Evolutionary conservation across 1,139 yeast genomes (phyloP).

Genomic region (Kazachstania sp.): DNA sequence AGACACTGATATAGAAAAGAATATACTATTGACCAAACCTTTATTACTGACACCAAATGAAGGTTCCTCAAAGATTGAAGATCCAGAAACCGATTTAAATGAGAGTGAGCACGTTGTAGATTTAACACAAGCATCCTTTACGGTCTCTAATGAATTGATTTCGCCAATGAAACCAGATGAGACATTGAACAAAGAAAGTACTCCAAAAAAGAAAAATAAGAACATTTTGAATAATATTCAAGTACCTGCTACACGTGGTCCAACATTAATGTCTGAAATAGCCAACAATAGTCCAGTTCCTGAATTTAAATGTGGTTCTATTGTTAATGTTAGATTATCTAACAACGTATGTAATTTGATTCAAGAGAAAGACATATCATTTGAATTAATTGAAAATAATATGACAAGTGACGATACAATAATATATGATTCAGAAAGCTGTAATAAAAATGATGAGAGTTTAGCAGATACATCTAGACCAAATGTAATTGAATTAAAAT

Average conservation of each 20-base stretch:
- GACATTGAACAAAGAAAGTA: background rate
- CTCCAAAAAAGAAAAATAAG: background rate
- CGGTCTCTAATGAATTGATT: slow-evolving; percentile 21
- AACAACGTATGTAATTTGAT: background rate
- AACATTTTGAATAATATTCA: slow-evolving; percentile 10
- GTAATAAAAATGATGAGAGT: background rate
- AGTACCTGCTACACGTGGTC: slow-evolving; percentile 27
- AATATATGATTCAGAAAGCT: background rate
- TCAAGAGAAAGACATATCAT: background rate
- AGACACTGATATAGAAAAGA: background rate
- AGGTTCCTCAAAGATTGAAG: no score
- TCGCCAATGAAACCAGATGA: slow-evolving; percentile 21
- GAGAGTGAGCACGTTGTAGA: slow-evolving; percentile 17
- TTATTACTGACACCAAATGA: background rate
- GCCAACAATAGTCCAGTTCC: background rate
- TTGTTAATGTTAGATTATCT: background rate
- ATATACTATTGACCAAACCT: background rate
- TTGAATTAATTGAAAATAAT: background rate
- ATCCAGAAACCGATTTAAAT: no score
- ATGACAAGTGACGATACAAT: background rate
- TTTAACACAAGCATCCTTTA: slow-evolving; percentile 25
- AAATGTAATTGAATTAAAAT: background rate
- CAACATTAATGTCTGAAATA: slow-evolving; percentile 10
- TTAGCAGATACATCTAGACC: background rate
- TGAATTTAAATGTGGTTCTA: background rate